Base-by-base conservation (phyloP, 169 alveolate genomes). In the Babesia caballi region DNA sequence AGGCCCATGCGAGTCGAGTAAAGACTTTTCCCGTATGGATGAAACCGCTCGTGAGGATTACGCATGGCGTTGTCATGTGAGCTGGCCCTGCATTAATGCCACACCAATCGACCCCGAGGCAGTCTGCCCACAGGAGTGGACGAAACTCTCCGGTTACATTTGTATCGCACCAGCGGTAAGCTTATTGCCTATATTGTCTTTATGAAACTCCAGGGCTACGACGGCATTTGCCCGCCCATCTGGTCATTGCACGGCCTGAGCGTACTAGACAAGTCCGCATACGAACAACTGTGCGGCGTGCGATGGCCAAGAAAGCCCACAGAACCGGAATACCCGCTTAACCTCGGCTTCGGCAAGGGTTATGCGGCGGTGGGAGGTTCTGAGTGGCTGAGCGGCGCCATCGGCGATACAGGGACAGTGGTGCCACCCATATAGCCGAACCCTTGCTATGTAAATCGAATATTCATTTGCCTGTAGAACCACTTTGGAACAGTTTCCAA, bases 141-240 rank as follows among this genome's bases (percentile, higher is more conserved):
- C 59, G 21, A 77, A 51, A 38, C 47, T 87, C 17, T 67, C 82
- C 41, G 66, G 61, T 17, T 63, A 56, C 23, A 25, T 83, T 19
- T 87, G 93, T 63, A 51, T 87, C 61, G 90, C 93, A 58, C 93
- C 93, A 27, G 71, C 75, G 36, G 92, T 85, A 74, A 41, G 50
- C n/a, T n/a, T n/a, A n/a, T n/a, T 32, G 15, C 27, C 2, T 3
- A 15, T 14, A 19, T 9, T 32, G 33, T 44, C 23, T 28, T 52
- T 8, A 58, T 21, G 42, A 19, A 44, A 8, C 6, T 35, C 40
- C 66, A 85, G 92, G 78, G 72, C 17, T 83, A 83, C 32, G 59
- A 58, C 47, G 90, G 90, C 14, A 71, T 53, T 19, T 87, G 92
- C 80, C 70, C 92, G 21, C 92, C 92, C n/a, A 84, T 86, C 21